Base-by-base conservation (phyloP, 2,329 filamentous ascomycete species). In the Hypoxylon sp. region DNA sequence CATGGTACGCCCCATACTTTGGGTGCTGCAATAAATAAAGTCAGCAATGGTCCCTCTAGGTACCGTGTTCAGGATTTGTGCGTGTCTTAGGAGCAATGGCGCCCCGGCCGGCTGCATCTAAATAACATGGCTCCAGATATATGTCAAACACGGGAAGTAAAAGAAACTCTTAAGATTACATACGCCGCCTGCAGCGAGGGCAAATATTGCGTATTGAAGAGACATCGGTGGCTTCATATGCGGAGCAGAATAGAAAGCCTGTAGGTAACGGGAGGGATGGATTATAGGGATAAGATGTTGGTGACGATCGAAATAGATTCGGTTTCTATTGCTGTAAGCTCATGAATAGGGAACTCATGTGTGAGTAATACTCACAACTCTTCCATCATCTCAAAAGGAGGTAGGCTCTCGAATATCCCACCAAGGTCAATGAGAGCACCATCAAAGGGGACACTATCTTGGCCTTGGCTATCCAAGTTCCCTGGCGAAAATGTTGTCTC, bases 201-300 rank as follows among this genome's bases (percentile, higher is more conserved):
- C 88, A 94, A 94, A 97, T 78, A 98, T 93, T 24, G 90, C 91
- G 79, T 98, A 98, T 75, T 94, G 91, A 88, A 98, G 81, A 74
- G 89, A 93, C 76, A 97, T 88, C 0, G 94, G 92, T 2, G 95
- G 94, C 63, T 93, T 90, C 84, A 91, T 88, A 63, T 92, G 87
- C 1, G 92, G 90, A 2, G 90, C 85, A 2, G 84, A 84, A 75
- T 94, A 91, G 80, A 96, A 91, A 2, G 91, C 87, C 31, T 92
- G 89, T 66, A 92, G 83, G 76, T 94, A 97, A 39, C 92, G 88
- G 17, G 88, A 87, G 35, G 89, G 89, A 74, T 98, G 93, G 44
- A 98, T 86, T 73, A 98, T 88, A 3, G 94, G 94, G 33, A 92
- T 79, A 44, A 90, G 89, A 14, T 88, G 86, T 74, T 97, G 90